Evolutionary conservation across 2,329 filamentous ascomycete species (phyloP), one percentile per base, ranked within the genome.

Genomic region (Pseudonectria buxi): DNA sequence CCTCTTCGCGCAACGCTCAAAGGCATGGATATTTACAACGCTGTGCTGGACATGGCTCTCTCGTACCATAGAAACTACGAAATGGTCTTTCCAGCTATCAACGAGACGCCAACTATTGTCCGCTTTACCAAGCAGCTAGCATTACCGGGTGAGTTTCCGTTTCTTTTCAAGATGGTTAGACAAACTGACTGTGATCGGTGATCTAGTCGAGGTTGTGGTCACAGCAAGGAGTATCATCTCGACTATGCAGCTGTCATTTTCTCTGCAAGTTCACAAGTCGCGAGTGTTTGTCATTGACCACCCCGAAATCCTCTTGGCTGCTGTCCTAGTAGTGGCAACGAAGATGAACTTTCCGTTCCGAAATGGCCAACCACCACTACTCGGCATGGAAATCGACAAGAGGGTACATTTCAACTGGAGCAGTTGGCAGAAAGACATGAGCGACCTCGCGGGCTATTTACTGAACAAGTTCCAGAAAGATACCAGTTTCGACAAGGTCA

Each of bases 331-430:
- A 3, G 70, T 94, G 11, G 78, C 83, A 4, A 78, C 83, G 4
- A 95, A 95, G 50, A 58, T 95, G 3, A 68, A 83, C 14, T 88
- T 86, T 49, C 86, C 90, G 0, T 77, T 95, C 29, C 78, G 86
- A 50, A 64, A 66, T 14, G 51, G 68, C 46, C 72, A 71, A 7
- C 58, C 54, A 25, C 68, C 65, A 13, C 33, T 50, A 14, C 32
- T 31, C 18, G 30, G 27, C n/a, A 33, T 32, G 14, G 15, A 22
- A 25, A 18, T 25, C 14, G 55, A 34, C 41, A 52, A 28, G 14
- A 37, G 14, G 16, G 15, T 49, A 12, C 33, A 24, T 18, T 49
- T 95, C 36, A 67, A 90, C 53, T 96, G 90, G 90, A 44, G 59
- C 1, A 61, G 59, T 22, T 96, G 90, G 90, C 62, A 65, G 30